Percentiles rank a stretch among this genome's conserved stretches.
phyloP scores from a whole-genome alignment of 805 yeast genomes.

The Torulaspora quercuum region DNA sequence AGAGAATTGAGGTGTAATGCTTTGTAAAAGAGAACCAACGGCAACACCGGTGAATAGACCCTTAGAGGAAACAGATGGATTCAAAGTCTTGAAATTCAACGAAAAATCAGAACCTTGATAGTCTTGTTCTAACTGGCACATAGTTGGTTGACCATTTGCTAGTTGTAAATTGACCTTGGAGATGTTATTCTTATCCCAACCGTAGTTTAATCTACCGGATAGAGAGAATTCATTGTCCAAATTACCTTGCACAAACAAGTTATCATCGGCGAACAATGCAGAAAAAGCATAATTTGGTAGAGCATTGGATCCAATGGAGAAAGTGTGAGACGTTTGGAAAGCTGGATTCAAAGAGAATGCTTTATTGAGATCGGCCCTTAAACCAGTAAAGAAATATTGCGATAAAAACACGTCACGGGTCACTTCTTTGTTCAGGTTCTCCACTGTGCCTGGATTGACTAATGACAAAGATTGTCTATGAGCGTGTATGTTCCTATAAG shows the following conservation, averaged over 20 bases:
- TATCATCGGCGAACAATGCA: slow-evolving; percentile 84
- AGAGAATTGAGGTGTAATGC: slow-evolving; percentile 76
- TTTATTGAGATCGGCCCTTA: slow-evolving; percentile 94
- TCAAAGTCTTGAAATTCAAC: slow-evolving; percentile 82
- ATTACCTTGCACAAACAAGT: slow-evolving; percentile 84
- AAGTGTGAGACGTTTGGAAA: slow-evolving; percentile 94
- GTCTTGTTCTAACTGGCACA: slow-evolving; percentile 96
- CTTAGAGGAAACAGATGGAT: slow-evolving; percentile 65
- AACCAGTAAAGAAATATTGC: slow-evolving; percentile 89
- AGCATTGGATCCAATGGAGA: slow-evolving; percentile 79
- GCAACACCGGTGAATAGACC: slow-evolving; percentile 86
- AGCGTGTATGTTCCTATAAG: slow-evolving; percentile 63
- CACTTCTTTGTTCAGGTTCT: slow-evolving; percentile 89
- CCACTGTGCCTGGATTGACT: slow-evolving; percentile 91
- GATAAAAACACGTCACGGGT: slow-evolving; percentile 86
- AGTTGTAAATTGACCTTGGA: slow-evolving; percentile 86
- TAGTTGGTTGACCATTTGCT: slow-evolving; percentile 83
- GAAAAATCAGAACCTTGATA: slow-evolving; percentile 86
- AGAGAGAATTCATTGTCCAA: slow-evolving; percentile 81
- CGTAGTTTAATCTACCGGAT: slow-evolving; percentile 85
- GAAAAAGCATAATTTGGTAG: slow-evolving; percentile 89
- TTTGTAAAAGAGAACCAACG: slow-evolving; percentile 86
- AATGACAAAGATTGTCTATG: slow-evolving; percentile 82
- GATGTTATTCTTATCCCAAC: slow-evolving; percentile 76
- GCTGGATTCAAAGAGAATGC: slow-evolving; percentile 87